These are phyloP conservation scores for Letharia columbiana DNA, from an alignment of 495 filamentous ascomycete species.

Conservation along the genomic window DNA sequence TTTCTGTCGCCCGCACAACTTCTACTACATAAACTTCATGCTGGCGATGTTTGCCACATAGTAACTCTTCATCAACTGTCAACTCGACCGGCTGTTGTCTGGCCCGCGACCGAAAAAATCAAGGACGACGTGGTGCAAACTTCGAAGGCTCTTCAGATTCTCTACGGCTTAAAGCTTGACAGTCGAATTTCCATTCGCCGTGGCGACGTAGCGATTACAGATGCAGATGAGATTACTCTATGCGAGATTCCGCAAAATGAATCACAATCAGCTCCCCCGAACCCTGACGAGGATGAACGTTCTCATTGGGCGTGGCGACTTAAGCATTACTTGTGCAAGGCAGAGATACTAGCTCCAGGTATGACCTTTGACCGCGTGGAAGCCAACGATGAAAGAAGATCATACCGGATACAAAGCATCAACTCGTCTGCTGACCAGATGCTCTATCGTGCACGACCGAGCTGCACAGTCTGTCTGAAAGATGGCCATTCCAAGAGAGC, in stretches of 20 bases:
- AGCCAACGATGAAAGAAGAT: constrained; percentile 39
- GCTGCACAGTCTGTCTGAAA: constrained; percentile 32
- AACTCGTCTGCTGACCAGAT: constrained; percentile 24
- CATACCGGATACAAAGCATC: constrained; percentile 37
- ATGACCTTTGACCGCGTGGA: constrained; percentile 40
- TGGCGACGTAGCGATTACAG: constrained; percentile 31
- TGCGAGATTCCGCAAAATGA: constrained; percentile 42
- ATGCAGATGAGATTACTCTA: constrained; percentile 40
- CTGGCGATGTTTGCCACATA: constrained; percentile 51
- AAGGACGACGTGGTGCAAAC: constrained; percentile 56
- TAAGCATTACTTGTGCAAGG: constrained; percentile 46
- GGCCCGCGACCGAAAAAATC: constrained; percentile 55
- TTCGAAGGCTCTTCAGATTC: constrained; percentile 55
- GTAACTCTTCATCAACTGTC: constrained; percentile 35
- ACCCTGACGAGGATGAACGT: constrained; percentile 38
- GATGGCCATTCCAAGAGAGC: constrained; percentile 24
- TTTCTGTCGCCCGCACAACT: constrained; percentile 59
- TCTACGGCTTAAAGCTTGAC: constrained; percentile 54
- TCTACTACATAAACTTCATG: constrained; percentile 48
- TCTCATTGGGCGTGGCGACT: constrained; percentile 58
- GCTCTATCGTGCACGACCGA: constrained; percentile 35
- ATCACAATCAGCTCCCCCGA: constrained; percentile 28
- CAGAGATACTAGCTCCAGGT: constrained; percentile 36
- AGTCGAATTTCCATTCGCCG: constrained; percentile 39
- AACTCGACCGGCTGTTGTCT: constrained; percentile 52